These are phyloP conservation scores for Chlorella vulgaris DNA, from an alignment of 139 green algal genomes.

Conservation along the genomic window DNA sequence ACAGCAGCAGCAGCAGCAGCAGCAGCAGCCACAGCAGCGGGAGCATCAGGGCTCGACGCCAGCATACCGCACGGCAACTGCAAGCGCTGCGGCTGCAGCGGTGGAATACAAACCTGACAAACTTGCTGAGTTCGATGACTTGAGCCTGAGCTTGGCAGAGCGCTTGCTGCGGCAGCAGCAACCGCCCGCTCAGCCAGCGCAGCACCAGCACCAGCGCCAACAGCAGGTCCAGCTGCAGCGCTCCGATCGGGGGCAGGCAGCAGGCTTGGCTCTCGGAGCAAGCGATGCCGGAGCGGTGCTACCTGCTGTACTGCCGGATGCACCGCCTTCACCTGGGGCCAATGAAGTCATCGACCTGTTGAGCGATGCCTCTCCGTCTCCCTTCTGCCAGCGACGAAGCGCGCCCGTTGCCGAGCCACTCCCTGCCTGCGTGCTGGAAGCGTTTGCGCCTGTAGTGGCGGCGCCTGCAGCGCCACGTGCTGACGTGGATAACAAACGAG, in stretches of 20 bases:
- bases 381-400: not conserved
- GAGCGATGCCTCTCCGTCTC: conserved; percentile 4
- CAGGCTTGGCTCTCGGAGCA: too few species aligned
- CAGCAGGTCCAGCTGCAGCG: not conserved
- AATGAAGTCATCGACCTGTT: conserved; percentile 6
- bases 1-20: not conserved
- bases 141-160: too few species aligned
- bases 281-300: too few species aligned
- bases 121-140: too few species aligned
- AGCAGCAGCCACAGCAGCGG: not conserved
- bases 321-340: not conserved
- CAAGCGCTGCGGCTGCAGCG: too few species aligned
- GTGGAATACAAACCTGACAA: too few species aligned
- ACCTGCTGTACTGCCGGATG: too few species aligned
- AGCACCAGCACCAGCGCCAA: not conserved
- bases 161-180: too few species aligned
- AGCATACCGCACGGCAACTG: too few species aligned
- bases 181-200: too few species aligned
- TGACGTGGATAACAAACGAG: not conserved
- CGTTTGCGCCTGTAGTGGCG: not conserved
- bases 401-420: too few species aligned
- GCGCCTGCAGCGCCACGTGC: not conserved
- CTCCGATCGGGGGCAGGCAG: not conserved
- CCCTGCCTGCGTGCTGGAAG: not conserved
- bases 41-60: too few species aligned